Evolutionary conservation across 1,139 yeast species (phyloP).

Genomic region (Zhuliangozyma parablackwelliae): DNA sequence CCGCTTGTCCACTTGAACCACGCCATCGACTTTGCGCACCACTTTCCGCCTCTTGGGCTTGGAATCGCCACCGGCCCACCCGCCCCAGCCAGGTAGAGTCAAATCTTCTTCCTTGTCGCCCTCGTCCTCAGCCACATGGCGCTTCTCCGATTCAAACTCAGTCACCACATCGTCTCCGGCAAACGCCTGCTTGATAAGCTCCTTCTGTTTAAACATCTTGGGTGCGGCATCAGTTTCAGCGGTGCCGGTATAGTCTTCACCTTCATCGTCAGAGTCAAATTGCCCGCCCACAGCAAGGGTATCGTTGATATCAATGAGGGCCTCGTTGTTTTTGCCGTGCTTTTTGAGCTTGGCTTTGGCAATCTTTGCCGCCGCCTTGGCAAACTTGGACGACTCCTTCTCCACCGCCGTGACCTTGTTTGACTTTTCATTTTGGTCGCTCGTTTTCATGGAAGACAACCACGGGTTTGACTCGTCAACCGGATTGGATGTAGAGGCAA

Average conservation of each 20-base stretch:
- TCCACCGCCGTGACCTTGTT: conserved; percentile 54
- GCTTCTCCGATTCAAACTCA: conserved; percentile 76
- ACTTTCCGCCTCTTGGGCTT: conserved; percentile 60
- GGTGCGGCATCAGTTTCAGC: conserved; percentile 36
- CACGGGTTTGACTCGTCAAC: conserved; percentile 61
- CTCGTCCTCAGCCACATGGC: conserved; percentile 64
- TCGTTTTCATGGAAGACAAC: conserved; percentile 32
- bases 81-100: conserved; percentile 95
- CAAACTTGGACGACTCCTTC: conserved; percentile 52
- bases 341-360: conserved; percentile 45
- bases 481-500: background rate
- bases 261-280: conserved; percentile 7
- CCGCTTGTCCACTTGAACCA: conserved; percentile 64
- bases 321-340: conserved; percentile 26
- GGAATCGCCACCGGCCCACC: conserved; percentile 64
- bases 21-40: conserved; percentile 68
- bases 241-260: conserved; percentile 32
- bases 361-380: conserved; percentile 50
- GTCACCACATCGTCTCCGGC: conserved; percentile 92
- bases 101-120: conserved; percentile 84
- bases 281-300: conserved; percentile 32
- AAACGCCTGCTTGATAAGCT: conserved; percentile 84
- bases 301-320: conserved; percentile 46
- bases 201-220: conserved; percentile 69
- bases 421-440: conserved; percentile 40